Percentiles rank a stretch among this genome's conserved stretches.
Conservation (phyloP, 306 rosid species). For the Prunus dulcis region DNA sequence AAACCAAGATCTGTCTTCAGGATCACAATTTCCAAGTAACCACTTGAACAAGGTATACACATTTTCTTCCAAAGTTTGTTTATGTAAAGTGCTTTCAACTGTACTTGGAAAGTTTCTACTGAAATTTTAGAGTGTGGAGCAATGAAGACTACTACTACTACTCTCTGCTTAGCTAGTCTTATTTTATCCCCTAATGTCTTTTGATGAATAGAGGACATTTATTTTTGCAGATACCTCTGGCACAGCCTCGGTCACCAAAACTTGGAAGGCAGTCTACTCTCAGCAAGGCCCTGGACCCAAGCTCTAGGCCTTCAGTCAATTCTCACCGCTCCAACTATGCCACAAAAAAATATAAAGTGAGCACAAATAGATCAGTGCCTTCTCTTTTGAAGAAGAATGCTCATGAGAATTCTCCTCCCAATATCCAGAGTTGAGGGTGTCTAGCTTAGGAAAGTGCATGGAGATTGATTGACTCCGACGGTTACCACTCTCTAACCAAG, state of each 20-base stretch:
- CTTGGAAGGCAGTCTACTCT: constrained; percentile 37
- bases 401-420: constrained; percentile 74
- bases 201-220: background rate
- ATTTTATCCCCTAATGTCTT: background rate
- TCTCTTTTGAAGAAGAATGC: constrained; percentile 40
- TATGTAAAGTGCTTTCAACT: background rate
- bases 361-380: constrained; percentile 31
- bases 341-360: constrained; percentile 24
- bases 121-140: background rate
- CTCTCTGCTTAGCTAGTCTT: background rate
- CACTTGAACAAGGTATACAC: constrained; percentile 49
- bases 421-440: constrained; percentile 47
- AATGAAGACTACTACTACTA: background rate
- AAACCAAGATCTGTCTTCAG: constrained; percentile 36
- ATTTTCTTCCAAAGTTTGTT: background rate
- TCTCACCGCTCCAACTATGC: constrained; percentile 30
- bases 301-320: constrained; percentile 39
- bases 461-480: constrained; percentile 7
- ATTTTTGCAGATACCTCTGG: constrained; percentile 40
- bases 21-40: constrained; percentile 28
- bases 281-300: constrained; percentile 25
- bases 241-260: constrained; percentile 43
- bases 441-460: constrained; percentile 7
- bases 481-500: background rate
- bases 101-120: background rate